Evolutionary conservation across 805 yeast species (phyloP).

Genomic region (Vanderwaltozyma verrucispora): DNA sequence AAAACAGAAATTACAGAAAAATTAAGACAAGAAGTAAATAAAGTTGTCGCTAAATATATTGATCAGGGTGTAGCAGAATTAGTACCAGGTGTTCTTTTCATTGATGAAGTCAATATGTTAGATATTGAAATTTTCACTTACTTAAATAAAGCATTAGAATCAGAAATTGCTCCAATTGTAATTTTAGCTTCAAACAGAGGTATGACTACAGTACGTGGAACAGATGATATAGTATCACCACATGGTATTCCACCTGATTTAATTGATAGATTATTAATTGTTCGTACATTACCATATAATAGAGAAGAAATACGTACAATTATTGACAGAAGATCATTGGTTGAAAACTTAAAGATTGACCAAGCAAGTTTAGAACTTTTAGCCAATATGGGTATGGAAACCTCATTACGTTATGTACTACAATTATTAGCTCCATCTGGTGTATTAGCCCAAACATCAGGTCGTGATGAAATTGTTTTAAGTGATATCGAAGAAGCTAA

Average conservation of each 20-base stretch:
- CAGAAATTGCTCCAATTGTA: slow-evolving; percentile 86
- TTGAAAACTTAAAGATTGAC: slow-evolving; percentile 60
- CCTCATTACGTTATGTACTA: slow-evolving; percentile 83
- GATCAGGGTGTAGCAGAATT: slow-evolving; percentile 98
- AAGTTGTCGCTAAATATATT: slow-evolving; percentile 90
- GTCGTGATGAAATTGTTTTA: slow-evolving; percentile 56
- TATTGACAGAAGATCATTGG: slow-evolving; percentile 67
- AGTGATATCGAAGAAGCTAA: slow-evolving; percentile 80
- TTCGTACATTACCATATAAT: slow-evolving; percentile 83
- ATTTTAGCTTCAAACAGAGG: slow-evolving; percentile 96
- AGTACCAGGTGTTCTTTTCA: slow-evolving; percentile 94
- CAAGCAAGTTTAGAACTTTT: slow-evolving; percentile 64
- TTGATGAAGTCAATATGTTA: slow-evolving; percentile 97
- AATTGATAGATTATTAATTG: slow-evolving; percentile 82
- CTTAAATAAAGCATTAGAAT: slow-evolving; percentile 86
- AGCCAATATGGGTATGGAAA: slow-evolving; percentile 61
- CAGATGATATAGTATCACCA: slow-evolving; percentile 76
- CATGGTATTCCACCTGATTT: slow-evolving; percentile 97
- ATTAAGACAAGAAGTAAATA: slow-evolving; percentile 85
- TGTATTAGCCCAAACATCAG: slow-evolving; percentile 62
- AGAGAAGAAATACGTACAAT: slow-evolving; percentile 75
- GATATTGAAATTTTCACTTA: slow-evolving; percentile 96
- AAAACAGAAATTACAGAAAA: slow-evolving; percentile 97
- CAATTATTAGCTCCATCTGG: slow-evolving; percentile 89
- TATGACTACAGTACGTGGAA: slow-evolving; percentile 81